phyloP scores from a whole-genome alignment of 495 filamentous ascomycete species.

The Talaromyces wortmannii region DNA sequence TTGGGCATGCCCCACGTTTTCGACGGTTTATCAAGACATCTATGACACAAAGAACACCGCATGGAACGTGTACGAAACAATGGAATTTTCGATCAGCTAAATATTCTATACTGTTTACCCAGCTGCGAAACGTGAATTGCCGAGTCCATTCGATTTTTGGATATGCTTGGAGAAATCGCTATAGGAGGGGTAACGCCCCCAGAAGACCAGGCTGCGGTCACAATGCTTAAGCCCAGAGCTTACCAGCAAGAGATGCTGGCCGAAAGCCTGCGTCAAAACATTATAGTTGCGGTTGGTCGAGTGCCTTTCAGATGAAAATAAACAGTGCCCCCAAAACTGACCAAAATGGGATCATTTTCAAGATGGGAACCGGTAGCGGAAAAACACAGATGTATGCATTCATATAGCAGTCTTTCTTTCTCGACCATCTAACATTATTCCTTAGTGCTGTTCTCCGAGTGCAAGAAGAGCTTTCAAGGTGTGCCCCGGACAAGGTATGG shows the following conservation, averaged over 20 bases:
- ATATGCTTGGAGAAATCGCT: neutral
- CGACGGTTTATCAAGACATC: neutral
- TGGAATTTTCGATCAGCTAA: neutral
- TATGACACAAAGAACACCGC: neutral
- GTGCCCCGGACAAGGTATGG: constrained; percentile 51
- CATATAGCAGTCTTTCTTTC: neutral
- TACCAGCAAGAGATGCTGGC: constrained; percentile 94
- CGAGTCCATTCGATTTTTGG: neutral
- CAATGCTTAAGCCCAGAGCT: constrained; percentile 26
- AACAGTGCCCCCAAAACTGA: neutral
- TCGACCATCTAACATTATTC: neutral
- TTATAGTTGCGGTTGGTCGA: constrained; percentile 69
- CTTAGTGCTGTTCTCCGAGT: constrained; percentile 74
- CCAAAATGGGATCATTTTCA: neutral
- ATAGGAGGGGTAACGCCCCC: neutral
- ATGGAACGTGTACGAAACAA: neutral
- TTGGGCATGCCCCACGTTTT: neutral
- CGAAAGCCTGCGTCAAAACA: constrained; percentile 68
- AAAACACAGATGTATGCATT: constrained; percentile 80
- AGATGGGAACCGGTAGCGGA: constrained; percentile 93
- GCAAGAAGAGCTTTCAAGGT: constrained; percentile 61
- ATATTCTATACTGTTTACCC: neutral
- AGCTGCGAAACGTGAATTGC: neutral
- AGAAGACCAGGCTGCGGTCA: neutral
- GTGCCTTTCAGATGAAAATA: neutral